Percentiles rank a stretch among this genome's conserved stretches.
These are phyloP conservation scores for Breviolum minutum DNA, from an alignment of 73 alveolate genomes.

Conservation along the genomic window DNA sequence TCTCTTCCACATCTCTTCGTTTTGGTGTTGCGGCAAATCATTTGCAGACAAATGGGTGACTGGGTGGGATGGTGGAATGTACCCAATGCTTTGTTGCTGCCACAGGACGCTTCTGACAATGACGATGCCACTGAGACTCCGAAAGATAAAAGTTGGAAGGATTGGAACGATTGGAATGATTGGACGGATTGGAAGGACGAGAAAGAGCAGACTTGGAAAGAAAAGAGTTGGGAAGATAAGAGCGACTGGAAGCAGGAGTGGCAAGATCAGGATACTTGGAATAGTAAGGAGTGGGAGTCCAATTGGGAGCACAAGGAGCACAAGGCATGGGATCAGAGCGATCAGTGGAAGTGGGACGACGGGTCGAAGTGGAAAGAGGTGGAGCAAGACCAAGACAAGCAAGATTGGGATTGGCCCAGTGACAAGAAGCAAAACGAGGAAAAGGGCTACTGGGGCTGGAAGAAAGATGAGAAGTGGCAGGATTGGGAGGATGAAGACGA, in stretches of 20 bases:
- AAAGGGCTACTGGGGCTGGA: background rate
- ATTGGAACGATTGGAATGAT: background rate
- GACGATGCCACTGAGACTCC: background rate
- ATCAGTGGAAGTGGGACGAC: background rate
- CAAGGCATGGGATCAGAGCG: background rate
- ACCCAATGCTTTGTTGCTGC: too few species aligned
- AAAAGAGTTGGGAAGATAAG: background rate
- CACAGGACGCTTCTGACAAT: background rate
- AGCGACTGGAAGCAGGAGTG: background rate
- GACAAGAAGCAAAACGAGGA: background rate
- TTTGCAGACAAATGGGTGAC: too few species aligned
- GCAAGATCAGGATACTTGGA: background rate
- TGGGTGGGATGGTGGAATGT: too few species aligned
- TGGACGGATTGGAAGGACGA: background rate
- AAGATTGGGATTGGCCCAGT: background rate
- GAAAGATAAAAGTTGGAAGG: background rate
- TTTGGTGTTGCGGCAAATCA: too few species aligned
- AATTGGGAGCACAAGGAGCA: background rate
- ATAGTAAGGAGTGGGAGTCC: background rate
- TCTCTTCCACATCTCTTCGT: too few species aligned
- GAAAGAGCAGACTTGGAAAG: background rate
- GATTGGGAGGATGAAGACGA: conserved; percentile 27
- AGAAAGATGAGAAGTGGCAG: background rate
- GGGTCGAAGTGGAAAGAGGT: background rate
- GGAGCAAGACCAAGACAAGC: background rate